Evolutionary conservation across 768 basidiomycete genomes (phyloP).

Genomic region (Suillus placidus): DNA sequence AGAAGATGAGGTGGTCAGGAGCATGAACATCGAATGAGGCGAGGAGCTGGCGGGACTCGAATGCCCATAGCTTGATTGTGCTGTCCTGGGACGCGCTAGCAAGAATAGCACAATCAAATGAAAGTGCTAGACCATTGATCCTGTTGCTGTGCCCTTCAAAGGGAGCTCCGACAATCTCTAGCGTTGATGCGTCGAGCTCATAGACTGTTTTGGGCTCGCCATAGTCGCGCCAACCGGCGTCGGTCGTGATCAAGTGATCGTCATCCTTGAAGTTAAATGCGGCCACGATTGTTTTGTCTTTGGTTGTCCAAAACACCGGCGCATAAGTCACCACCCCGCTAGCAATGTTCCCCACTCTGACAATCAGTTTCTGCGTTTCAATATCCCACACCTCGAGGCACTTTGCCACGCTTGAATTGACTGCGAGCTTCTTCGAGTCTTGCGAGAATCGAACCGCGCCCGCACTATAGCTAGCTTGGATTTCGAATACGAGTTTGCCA

Average conservation of each 20-base stretch:
- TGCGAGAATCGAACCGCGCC: background rate
- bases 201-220: too few species aligned
- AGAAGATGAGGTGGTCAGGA: background rate
- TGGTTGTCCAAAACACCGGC: background rate
- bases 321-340: background rate
- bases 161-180: background rate
- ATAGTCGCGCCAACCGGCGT: too few species aligned
- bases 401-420: background rate
- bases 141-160: background rate
- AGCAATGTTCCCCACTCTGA: background rate
- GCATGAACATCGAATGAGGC: background rate
- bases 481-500: background rate
- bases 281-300: background rate
- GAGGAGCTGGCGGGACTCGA: background rate
- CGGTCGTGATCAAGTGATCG: too few species aligned
- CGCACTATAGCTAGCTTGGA: background rate
- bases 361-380: background rate
- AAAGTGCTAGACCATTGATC: background rate
- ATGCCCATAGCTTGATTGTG: conserved; percentile 1
- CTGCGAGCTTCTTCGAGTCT: background rate
- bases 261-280: too few species aligned
- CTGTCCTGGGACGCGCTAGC: too few species aligned
- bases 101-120: background rate
- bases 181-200: background rate
- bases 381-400: background rate